Evolutionary conservation across 352 stramenopile genomes (phyloP), one percentile per base, ranked within the genome.

Genomic region (Phytophthora tentaculata): DNA sequence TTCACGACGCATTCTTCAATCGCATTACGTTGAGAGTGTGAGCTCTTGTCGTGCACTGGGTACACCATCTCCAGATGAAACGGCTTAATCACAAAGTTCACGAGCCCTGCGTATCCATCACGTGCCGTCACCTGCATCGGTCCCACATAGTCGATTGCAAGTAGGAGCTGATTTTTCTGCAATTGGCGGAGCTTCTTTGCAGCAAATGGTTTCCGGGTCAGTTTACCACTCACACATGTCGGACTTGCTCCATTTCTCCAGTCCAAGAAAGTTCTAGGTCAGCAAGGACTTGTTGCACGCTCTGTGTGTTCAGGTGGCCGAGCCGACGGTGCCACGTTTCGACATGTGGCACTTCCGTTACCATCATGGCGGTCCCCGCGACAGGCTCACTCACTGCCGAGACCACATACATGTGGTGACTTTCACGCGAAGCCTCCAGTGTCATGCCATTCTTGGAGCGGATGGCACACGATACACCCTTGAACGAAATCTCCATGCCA

Each of bases 181-280:
- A 39, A 14, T 14, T 39, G 7, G 10, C 32, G 32, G 10, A 9
- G 32, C 10, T 39, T 39, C 32, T 39, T 39, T 2, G 32, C 7
- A 39, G 32, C 8, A 39, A 39, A 39, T 39, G 32, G 32, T 14
- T 14, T 39, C 10, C 4, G 32, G 1, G 32, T 39, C 7, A 51
- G 44, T 17, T 51, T 51, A 16, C 44, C 44, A 28, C 44, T 28
- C 44, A 32, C 44, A 51, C n/a, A 51, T 29, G 22, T 51, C 44
- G 44, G 22, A 51, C 9, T 19, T 51, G 44, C 13, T 51, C n/a
- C 44, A 51, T 51, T 7, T 6, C 20, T 28, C 44, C 22, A 14
- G 2, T 17, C 20, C 44, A 51, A 2, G 19, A 19, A 29, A 28
- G 22, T 7, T 51, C 20, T 1, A 29, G 17, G 9, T 51, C 44